Conservation (phyloP, 2,329 filamentous ascomycete species). For the Raffaelea ambrosiae region DNA sequence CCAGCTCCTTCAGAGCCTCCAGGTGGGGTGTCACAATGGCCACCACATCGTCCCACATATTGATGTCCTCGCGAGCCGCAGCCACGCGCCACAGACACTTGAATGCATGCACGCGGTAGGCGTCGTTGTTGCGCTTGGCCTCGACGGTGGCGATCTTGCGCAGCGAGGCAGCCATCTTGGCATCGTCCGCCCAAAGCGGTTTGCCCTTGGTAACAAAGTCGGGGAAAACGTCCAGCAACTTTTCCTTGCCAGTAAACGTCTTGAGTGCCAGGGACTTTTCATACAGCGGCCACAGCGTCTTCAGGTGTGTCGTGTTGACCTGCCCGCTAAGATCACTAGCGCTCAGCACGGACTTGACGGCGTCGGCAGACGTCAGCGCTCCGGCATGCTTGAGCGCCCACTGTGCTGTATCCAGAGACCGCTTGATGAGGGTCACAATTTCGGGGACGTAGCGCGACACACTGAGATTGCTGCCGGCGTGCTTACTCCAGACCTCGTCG, state of each 20-base stretch:
- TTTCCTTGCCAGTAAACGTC: slow-evolving; percentile 89
- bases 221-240: slow-evolving; percentile 70
- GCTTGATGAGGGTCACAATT: slow-evolving; percentile 60
- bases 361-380: slow-evolving; percentile 70
- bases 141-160: slow-evolving; percentile 78
- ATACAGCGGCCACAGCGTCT: slow-evolving; percentile 69
- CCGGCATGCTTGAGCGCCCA: slow-evolving; percentile 90
- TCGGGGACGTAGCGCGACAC: slow-evolving; percentile 79
- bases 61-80: slow-evolving; percentile 61
- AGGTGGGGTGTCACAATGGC: slow-evolving; percentile 56
- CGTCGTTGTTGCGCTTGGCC: slow-evolving; percentile 83
- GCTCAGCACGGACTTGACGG: slow-evolving; percentile 55
- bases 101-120: slow-evolving; percentile 71
- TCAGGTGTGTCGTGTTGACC: slow-evolving; percentile 51
- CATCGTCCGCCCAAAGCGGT: slow-evolving; percentile 46
- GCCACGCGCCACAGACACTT: slow-evolving; percentile 63
- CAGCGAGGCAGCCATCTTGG: slow-evolving; percentile 51
- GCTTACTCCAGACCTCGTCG: slow-evolving; percentile 78
- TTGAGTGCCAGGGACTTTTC: slow-evolving; percentile 79
- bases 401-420: slow-evolving; percentile 66
- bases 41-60: slow-evolving; percentile 60
- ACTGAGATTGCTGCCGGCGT: slow-evolving; percentile 75
- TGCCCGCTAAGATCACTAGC: slow-evolving; percentile 48
- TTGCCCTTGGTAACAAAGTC: slow-evolving; percentile 62
- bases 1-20: slow-evolving; percentile 47